phyloP scores from a whole-genome alignment of 2,329 filamentous ascomycete genomes.

The Trichoderma sp. region DNA sequence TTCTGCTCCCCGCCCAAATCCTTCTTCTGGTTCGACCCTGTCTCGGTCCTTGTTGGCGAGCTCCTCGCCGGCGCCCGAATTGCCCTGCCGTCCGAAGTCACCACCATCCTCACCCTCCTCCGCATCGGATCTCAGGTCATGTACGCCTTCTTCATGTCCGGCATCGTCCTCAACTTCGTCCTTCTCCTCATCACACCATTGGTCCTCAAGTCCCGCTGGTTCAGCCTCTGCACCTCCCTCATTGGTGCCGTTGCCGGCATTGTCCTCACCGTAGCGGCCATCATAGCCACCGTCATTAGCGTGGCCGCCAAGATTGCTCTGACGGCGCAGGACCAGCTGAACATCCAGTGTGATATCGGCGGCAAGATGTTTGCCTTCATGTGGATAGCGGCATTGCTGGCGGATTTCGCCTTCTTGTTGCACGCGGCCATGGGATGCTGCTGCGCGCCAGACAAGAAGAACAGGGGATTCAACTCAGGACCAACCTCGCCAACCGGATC shows the following conservation, averaged over 20 bases:
- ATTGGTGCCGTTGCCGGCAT: slow-evolving; percentile 66
- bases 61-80: slow-evolving; percentile 80
- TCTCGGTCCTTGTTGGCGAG: slow-evolving; percentile 75
- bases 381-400: slow-evolving; percentile 74
- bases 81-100: slow-evolving; percentile 71
- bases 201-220: slow-evolving; percentile 55
- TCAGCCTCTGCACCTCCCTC: slow-evolving; percentile 65
- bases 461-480: not conserved
- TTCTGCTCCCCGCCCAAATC: slow-evolving; percentile 66
- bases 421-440: slow-evolving; percentile 79
- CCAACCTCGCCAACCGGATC: not conserved
- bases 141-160: slow-evolving; percentile 82
- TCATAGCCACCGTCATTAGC: slow-evolving; percentile 81
- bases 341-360: slow-evolving; percentile 71
- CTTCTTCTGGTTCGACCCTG: slow-evolving; percentile 89
- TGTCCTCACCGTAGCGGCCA: slow-evolving; percentile 64
- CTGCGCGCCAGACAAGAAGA: slow-evolving; percentile 41
- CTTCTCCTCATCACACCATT: slow-evolving; percentile 65
- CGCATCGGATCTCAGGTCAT: slow-evolving; percentile 75
- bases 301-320: slow-evolving; percentile 77
- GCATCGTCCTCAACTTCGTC: slow-evolving; percentile 66
- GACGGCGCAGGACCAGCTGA: slow-evolving; percentile 66
- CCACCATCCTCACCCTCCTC: slow-evolving; percentile 71
- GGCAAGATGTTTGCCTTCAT: slow-evolving; percentile 79
- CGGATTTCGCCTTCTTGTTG: slow-evolving; percentile 67